Evolutionary conservation across 495 filamentous ascomycete species (phyloP).

Genomic region (Filosporella fistucella): DNA sequence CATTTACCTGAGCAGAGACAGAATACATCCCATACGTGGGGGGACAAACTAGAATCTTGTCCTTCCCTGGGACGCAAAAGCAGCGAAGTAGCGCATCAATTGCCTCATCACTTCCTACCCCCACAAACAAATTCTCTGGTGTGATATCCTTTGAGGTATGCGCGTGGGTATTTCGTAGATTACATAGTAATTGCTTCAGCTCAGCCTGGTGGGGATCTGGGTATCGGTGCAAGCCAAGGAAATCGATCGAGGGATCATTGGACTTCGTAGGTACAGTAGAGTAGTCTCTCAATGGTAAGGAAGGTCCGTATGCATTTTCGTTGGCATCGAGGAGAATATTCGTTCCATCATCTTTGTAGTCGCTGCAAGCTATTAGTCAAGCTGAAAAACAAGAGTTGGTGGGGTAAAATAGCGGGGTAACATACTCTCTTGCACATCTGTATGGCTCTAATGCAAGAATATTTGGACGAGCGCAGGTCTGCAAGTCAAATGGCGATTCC

Average conservation of each 20-base stretch:
- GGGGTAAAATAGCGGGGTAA: slow-evolving; percentile 20
- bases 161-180: slow-evolving; percentile 78
- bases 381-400: not conserved
- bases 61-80: slow-evolving; percentile 83
- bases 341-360: slow-evolving; percentile 98
- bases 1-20: slow-evolving; percentile 91
- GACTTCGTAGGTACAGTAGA: not conserved
- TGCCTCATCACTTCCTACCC: slow-evolving; percentile 92
- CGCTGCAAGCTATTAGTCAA: slow-evolving; percentile 47
- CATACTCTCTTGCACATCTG: slow-evolving; percentile 78
- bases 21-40: slow-evolving; percentile 99
- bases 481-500: slow-evolving; percentile 60
- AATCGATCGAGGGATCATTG: slow-evolving; percentile 39
- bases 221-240: slow-evolving; percentile 83
- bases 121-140: slow-evolving; percentile 85
- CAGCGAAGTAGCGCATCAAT: slow-evolving; percentile 90
- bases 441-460: slow-evolving; percentile 80
- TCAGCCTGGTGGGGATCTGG: slow-evolving; percentile 90
- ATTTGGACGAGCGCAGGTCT: slow-evolving; percentile 79
- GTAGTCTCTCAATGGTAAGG: slow-evolving; percentile 33
- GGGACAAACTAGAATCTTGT: slow-evolving; percentile 89
- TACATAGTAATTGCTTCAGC: slow-evolving; percentile 82
- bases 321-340: slow-evolving; percentile 97
- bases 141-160: slow-evolving; percentile 72
- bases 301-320: slow-evolving; percentile 92